Evolutionary conservation across 1,284 basidiomycete species (phyloP).

Genomic region (Athelia psychrophila): DNA sequence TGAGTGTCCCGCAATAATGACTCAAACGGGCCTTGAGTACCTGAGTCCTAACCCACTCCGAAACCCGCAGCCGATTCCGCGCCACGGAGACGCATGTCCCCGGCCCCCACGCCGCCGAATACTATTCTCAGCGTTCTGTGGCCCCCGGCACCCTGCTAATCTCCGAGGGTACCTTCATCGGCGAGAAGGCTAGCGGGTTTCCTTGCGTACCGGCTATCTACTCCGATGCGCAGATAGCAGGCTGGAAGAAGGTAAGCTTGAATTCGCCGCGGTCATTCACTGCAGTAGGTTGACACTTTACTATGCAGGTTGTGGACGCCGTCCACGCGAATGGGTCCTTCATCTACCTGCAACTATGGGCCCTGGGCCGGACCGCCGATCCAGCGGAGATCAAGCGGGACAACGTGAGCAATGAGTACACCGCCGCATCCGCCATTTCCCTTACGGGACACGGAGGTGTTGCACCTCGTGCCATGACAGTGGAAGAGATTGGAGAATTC

Average conservation of each 20-base stretch:
- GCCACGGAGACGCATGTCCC: conserved; percentile 17
- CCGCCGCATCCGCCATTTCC: conserved; percentile 38
- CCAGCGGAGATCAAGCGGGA: conserved; percentile 23
- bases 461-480: conserved; percentile 18
- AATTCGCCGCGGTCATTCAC: too few species aligned
- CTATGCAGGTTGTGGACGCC: conserved; percentile 3
- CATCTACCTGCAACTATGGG: conserved; percentile 44
- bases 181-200: conserved; percentile 13
- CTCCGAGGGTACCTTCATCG: conserved; percentile 28
- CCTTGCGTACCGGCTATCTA: conserved; percentile 22
- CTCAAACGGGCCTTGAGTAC: too few species aligned
- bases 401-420: conserved; percentile 32
- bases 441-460: conserved; percentile 32
- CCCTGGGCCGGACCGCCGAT: conserved; percentile 36
- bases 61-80: conserved; percentile 23
- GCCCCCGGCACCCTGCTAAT: conserved; percentile 26
- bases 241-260: conserved; percentile 27
- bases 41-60: too few species aligned
- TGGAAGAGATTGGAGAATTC: conserved; percentile 20
- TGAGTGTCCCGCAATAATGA: too few species aligned
- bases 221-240: conserved; percentile 20
- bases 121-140: conserved; percentile 25
- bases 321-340: conserved; percentile 37
- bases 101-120: conserved; percentile 23
- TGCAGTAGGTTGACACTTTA: too few species aligned